Percentiles rank a stretch among this genome's conserved stretches.
phyloP scores from a whole-genome alignment of 2,329 filamentous ascomycete genomes.

The Nigrospora osmanthi region DNA sequence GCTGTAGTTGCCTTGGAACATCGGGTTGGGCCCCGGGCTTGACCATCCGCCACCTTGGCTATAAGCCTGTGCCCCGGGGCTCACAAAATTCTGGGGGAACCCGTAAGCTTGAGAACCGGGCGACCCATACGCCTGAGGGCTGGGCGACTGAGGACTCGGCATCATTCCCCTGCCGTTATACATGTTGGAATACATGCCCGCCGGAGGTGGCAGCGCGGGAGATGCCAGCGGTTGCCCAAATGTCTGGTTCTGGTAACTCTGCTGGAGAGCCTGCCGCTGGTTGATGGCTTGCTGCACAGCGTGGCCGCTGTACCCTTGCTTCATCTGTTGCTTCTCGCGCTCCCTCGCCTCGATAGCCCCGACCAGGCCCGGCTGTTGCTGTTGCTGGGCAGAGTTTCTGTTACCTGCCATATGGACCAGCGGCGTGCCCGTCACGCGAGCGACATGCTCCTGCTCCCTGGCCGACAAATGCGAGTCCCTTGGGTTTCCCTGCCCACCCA shows the following conservation, averaged over 20 bases:
- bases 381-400: constrained; percentile 25
- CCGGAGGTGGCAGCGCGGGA: constrained; percentile 14
- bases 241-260: constrained; percentile 25
- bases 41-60: constrained; percentile 26
- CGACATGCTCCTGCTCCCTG: constrained; percentile 82
- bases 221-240: constrained; percentile 1
- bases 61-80: constrained; percentile 17
- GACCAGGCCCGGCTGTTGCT: constrained; percentile 56
- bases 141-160: constrained; percentile 14
- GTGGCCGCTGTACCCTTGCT: constrained; percentile 59
- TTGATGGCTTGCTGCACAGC: constrained; percentile 67
- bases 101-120: constrained; percentile 18
- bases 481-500: constrained; percentile 30
- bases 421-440: constrained; percentile 70
- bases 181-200: constrained; percentile 25
- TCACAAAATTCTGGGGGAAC: constrained; percentile 13
- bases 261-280: constrained; percentile 54
- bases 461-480: constrained; percentile 65
- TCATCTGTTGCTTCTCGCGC: constrained; percentile 66
- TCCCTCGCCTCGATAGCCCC: constrained; percentile 75
- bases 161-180: constrained; percentile 7
- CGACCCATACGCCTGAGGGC: constrained; percentile 16
- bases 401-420: constrained; percentile 60
- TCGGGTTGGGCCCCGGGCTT: constrained; percentile 16
- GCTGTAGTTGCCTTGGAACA: constrained; percentile 16